phyloP scores from a whole-genome alignment of 169 alveolate genomes.

The Eimeria maxima region DNA sequence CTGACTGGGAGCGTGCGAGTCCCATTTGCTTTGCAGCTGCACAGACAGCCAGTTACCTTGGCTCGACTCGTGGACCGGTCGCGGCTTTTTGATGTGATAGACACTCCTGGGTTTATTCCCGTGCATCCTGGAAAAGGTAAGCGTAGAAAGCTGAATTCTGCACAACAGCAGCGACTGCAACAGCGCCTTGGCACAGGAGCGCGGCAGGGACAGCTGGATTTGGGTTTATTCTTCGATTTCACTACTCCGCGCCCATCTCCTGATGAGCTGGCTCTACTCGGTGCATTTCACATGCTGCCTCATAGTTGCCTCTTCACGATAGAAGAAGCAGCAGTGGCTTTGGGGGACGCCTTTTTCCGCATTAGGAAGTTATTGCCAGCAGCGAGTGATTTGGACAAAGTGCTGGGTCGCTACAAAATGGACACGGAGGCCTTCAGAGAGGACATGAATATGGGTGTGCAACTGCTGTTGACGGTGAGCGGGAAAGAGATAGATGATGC shows the following conservation, averaged over 20 bases:
- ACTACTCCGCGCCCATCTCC: conserved; percentile 66
- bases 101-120: conserved; percentile 81
- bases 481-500: background rate
- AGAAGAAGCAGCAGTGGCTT: conserved; percentile 82
- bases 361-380: conserved; percentile 74
- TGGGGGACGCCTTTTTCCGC: conserved; percentile 66
- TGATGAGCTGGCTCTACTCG: conserved; percentile 77
- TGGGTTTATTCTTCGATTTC: conserved; percentile 65
- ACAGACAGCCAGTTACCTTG: conserved; percentile 46
- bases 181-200: conserved; percentile 50
- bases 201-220: conserved; percentile 39
- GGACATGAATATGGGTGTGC: conserved; percentile 48
- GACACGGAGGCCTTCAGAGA: conserved; percentile 22
- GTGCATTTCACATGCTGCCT: conserved; percentile 75
- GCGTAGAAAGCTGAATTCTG: background rate
- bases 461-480: conserved; percentile 67
- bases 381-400: conserved; percentile 72
- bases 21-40: conserved; percentile 36
- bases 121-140: conserved; percentile 52
- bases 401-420: conserved; percentile 70
- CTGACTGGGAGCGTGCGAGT: background rate
- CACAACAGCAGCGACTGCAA: conserved; percentile 42
- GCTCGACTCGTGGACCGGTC: conserved; percentile 48
- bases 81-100: conserved; percentile 78
- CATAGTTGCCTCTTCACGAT: conserved; percentile 76